These are phyloP conservation scores for Phlyctochytrium arcticum DNA, from an alignment of 192 early-diverging fungal genomes.

Conservation along the genomic window DNA sequence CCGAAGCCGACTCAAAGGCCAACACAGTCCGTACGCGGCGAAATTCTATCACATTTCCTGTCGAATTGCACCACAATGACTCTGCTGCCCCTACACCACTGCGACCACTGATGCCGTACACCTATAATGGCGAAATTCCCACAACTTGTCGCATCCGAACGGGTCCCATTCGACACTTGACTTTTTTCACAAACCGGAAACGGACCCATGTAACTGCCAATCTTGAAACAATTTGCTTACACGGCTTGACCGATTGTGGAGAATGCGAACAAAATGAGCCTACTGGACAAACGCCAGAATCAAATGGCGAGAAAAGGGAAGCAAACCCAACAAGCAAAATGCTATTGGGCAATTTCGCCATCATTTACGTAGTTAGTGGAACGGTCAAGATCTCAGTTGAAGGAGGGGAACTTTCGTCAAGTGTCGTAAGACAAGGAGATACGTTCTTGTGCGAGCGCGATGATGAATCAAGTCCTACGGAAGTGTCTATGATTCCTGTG, in stretches of 20 bases:
- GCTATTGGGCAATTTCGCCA: slow-evolving; percentile 47
- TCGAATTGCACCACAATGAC: slow-evolving; percentile 51
- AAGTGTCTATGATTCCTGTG: slow-evolving; percentile 46
- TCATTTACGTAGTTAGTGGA: slow-evolving; percentile 61
- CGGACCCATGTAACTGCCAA: slow-evolving; percentile 19
- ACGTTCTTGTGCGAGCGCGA: slow-evolving; percentile 54
- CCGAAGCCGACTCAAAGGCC: neutral
- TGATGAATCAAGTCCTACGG: slow-evolving; percentile 52
- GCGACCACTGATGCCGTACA: slow-evolving; percentile 55
- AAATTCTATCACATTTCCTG: slow-evolving; percentile 32
- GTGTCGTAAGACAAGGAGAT: slow-evolving; percentile 33
- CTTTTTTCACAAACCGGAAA: slow-evolving; percentile 38
- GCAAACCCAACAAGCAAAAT: slow-evolving; percentile 42
- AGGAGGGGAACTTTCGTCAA: slow-evolving; percentile 9
- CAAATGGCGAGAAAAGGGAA: neutral
- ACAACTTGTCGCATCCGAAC: slow-evolving; percentile 32
- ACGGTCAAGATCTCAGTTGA: slow-evolving; percentile 36
- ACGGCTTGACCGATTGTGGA: slow-evolving; percentile 32
- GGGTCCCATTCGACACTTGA: slow-evolving; percentile 27
- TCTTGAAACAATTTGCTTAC: slow-evolving; percentile 43
- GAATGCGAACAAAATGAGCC: slow-evolving; percentile 16
- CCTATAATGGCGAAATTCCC: slow-evolving; percentile 54
- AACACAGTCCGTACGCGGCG: neutral
- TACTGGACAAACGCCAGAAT: neutral
- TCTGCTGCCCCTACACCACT: slow-evolving; percentile 42